A percentile compares a stretch with the other conserved stretches of the same genome.
These are phyloP conservation scores for Penstemon barbatus DNA, from an alignment of 257 asterid genomes.

Conservation along the genomic window DNA sequence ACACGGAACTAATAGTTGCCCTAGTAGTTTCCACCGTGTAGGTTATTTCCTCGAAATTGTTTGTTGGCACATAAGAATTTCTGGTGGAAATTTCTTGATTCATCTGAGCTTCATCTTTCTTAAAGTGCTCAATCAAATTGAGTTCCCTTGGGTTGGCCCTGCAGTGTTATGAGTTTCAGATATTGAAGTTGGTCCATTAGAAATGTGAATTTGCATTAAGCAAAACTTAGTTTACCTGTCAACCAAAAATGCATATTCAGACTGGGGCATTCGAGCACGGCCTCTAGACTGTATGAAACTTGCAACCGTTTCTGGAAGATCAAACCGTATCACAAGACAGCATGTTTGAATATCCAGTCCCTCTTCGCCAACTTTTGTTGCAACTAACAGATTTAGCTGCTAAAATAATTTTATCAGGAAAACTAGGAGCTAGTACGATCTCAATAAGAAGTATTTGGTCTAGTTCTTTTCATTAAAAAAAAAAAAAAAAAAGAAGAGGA, in stretches of 20 bases:
- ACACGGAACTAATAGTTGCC: constrained; percentile 76
- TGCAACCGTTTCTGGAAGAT: constrained; percentile 97
- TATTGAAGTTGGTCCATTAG: constrained; percentile 26
- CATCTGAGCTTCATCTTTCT: constrained; percentile 74
- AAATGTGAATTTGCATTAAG: constrained; percentile 27
- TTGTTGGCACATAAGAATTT: constrained; percentile 38
- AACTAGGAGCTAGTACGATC: constrained; percentile 16
- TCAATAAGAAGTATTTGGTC: background rate
- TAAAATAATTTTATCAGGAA: constrained; percentile 30
- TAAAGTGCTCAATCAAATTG: constrained; percentile 65
- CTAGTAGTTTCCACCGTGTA: constrained; percentile 78
- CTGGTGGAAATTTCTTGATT: constrained; percentile 71
- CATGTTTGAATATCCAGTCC: constrained; percentile 99
- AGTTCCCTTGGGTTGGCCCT: constrained; percentile 70
- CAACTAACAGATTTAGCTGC: constrained; percentile 92
- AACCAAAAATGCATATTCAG: constrained; percentile 91
- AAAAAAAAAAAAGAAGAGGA: background rate
- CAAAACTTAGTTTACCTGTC: constrained; percentile 59
- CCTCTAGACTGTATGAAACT: constrained; percentile 99
- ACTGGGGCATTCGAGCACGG: constrained; percentile 95
- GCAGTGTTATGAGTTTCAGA: constrained; percentile 37
- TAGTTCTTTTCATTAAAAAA: constrained; percentile 13
- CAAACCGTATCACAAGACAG: constrained; percentile 97
- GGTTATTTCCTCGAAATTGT: constrained; percentile 57
- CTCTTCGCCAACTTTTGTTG: constrained; percentile 99